Evolutionary conservation across 2,329 filamentous ascomycete genomes (phyloP), one percentile per base, ranked within the genome.

Genomic region (Drechslera avenae): DNA sequence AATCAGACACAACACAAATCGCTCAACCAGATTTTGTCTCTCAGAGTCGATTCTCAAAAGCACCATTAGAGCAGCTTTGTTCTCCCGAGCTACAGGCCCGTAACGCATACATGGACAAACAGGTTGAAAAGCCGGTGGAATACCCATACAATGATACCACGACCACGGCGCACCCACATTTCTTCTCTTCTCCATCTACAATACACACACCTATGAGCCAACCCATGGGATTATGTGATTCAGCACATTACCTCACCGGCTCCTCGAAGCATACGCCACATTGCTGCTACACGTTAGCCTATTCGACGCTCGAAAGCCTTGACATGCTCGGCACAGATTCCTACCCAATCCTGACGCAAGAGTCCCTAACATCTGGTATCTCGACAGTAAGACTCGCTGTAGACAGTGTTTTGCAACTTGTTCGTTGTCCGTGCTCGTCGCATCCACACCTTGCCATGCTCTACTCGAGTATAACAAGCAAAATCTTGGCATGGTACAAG

Each of bases 361-460:
- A 64, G 39, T 62, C 54, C 21, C 58, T 71, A 16, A 64, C 70
- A 46, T 63, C 59, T 8, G 59, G 68, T 32, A 13, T 46, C 6
- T 10, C 9, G 6, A 39, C 34, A 12, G 34, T 17, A 7, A 32
- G 31, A 10, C 39, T 26, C 16, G 67, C 67, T 6, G 59, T 67
- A 10, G 47, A 62, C 34, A 67, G 61, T 32, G 58, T 72, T n/a
- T 50, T 62, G 9, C 56, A 68, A 35, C 60, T 71, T 5, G 62
- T 72, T 37, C 42, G 47, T 16, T 72, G 69, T 50, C 55, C 64
- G 12, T 72, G 69, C 55, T 65, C 68, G 1, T 64, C 63, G 12
- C 61, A 70, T 37, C 66, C 69, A 3, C 69, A 72, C 39, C 63
- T 70, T 19, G 67, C 67, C 6, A 71, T 71, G 67, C 62, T 72